Evolutionary conservation across 169 alveolate genomes (phyloP).

Genomic region (Theileria orientalis): DNA sequence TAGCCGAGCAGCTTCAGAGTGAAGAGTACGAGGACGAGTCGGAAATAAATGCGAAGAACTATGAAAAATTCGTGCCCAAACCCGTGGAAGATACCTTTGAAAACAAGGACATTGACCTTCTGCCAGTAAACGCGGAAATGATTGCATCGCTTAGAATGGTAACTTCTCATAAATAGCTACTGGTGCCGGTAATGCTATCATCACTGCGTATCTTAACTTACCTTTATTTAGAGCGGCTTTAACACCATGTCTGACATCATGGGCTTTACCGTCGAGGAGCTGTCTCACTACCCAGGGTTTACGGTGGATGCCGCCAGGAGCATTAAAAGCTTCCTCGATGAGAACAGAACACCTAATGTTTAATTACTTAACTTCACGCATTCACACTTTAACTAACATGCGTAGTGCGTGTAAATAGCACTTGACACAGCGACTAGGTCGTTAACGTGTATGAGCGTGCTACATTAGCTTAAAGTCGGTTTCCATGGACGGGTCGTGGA

Average conservation of each 20-base stretch:
- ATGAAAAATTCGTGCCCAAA: constrained; percentile 26
- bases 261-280: constrained; percentile 28
- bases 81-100: constrained; percentile 25
- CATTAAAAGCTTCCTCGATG: constrained; percentile 20
- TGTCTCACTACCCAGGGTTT: constrained; percentile 38
- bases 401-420: not conserved
- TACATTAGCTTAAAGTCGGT: not conserved
- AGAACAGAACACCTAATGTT: not conserved
- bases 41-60: constrained; percentile 46
- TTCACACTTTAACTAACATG: not conserved
- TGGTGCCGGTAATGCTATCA: too few relatives aligned
- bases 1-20: constrained; percentile 46
- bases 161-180: not conserved
- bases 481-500: not conserved
- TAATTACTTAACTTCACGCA: too few relatives aligned
- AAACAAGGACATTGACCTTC: constrained; percentile 19
- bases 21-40: constrained; percentile 51
- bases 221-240: constrained; percentile 30
- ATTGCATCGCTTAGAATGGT: constrained; percentile 29
- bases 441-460: too few relatives aligned
- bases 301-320: constrained; percentile 20
- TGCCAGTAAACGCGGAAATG: constrained; percentile 51
- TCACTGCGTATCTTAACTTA: not conserved
- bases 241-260: constrained; percentile 36
- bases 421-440: too few relatives aligned